Evolutionary conservation across 306 rosid genomes (phyloP).

Genomic region (Trifolium pratense): DNA sequence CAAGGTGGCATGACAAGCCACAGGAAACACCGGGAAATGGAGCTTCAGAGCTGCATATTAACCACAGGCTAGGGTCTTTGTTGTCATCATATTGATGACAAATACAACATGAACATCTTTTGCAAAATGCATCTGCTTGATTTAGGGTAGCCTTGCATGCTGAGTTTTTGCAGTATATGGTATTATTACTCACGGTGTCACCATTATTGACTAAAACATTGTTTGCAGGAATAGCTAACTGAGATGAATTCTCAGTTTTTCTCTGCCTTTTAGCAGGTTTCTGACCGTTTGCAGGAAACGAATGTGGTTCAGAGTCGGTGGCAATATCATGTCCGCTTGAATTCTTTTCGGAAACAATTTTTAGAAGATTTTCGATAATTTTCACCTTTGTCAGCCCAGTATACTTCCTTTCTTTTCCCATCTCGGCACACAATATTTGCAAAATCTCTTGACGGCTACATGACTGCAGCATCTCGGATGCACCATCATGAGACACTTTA

Average conservation of each 20-base stretch:
- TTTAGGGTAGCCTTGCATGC: slow-evolving; percentile 87
- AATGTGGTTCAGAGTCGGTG: slow-evolving; percentile 57
- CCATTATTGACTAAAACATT: slow-evolving; percentile 51
- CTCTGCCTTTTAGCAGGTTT: slow-evolving; percentile 83
- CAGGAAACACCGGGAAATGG: slow-evolving; percentile 85
- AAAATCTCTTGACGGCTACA: slow-evolving; percentile 98
- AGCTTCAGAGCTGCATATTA: slow-evolving; percentile 84
- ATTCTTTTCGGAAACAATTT: slow-evolving; percentile 87
- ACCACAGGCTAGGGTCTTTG: slow-evolving; percentile 97
- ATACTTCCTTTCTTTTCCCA: slow-evolving; percentile 99
- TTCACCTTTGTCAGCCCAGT: slow-evolving; percentile 94
- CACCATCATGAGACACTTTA: slow-evolving; percentile 73
- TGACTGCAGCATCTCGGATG: slow-evolving; percentile 80
- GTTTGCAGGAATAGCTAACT: slow-evolving; percentile 56
- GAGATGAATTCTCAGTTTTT: slow-evolving; percentile 83
- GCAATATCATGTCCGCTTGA: slow-evolving; percentile 53
- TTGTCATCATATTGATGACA: slow-evolving; percentile 89
- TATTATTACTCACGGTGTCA: slow-evolving; percentile 42
- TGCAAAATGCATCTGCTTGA: slow-evolving; percentile 73
- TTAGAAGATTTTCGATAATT: slow-evolving; percentile 89
- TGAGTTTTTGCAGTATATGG: slow-evolving; percentile 76
- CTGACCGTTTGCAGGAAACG: slow-evolving; percentile 67
- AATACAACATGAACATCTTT: slow-evolving; percentile 92
- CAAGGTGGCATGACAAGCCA: slow-evolving; percentile 98
- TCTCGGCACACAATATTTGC: slow-evolving; percentile 90